Conservation (phyloP, 2,329 filamentous ascomycete species). For the Penicillium palitans region DNA sequence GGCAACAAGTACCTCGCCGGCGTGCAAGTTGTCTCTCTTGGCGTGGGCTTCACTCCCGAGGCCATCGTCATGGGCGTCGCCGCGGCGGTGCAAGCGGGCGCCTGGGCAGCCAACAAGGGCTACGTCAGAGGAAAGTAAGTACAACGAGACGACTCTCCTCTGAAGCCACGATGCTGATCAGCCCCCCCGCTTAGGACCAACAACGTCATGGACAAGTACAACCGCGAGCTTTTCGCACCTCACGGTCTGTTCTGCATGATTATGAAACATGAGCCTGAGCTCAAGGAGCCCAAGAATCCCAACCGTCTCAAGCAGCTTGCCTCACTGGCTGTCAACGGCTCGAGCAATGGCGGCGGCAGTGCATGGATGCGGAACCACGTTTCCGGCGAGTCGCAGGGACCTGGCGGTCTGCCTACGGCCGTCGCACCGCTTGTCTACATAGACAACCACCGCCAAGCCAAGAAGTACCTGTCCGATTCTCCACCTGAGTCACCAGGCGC, state of each 20-base stretch:
- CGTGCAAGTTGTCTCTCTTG: constrained; percentile 41
- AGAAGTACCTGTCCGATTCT: neutral
- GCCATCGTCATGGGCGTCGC: constrained; percentile 36
- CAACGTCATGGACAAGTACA: neutral
- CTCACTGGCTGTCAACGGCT: neutral
- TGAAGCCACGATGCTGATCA: neutral
- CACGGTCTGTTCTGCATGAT: neutral
- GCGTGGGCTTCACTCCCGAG: constrained; percentile 3
- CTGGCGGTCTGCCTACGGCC: neutral
- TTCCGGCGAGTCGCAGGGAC: neutral
- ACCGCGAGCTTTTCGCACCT: neutral
- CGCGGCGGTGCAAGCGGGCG: constrained; percentile 38
- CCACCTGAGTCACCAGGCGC: neutral
- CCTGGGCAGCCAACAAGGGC: constrained; percentile 36
- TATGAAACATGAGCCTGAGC: neutral
- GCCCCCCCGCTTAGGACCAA: neutral
- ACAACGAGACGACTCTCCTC: neutral
- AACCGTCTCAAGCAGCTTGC: neutral
- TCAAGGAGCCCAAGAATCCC: neutral
- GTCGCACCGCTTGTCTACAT: neutral
- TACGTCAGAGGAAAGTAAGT: constrained; percentile 7
- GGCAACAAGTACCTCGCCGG: constrained; percentile 37
- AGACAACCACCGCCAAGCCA: neutral
- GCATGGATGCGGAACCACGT: neutral
- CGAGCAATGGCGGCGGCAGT: neutral